These are phyloP conservation scores for Diphasiastrum complanatum DNA, from an alignment of 83 land plant genomes.

Conservation along the genomic window DNA sequence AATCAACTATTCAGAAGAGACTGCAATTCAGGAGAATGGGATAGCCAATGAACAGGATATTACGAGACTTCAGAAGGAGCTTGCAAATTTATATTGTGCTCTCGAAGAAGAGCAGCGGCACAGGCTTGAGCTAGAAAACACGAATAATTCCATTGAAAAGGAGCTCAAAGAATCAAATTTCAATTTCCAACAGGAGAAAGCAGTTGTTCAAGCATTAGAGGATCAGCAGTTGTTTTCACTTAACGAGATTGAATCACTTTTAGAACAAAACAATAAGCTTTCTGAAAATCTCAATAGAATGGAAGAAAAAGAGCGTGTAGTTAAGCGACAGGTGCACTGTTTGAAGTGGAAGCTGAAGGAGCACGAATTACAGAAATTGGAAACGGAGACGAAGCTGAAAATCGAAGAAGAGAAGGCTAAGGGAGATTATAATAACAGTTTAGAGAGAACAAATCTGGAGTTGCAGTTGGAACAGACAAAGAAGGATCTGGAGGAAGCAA, in stretches of 20 bases:
- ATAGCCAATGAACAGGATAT: too few species aligned
- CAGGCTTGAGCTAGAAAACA: conserved; percentile 22
- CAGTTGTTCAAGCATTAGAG: conserved; percentile 76
- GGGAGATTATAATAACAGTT: too few species aligned
- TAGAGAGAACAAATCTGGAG: conserved; percentile 6
- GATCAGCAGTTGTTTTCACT: conserved; percentile 54
- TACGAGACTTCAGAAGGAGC: too few species aligned
- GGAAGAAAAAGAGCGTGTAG: not conserved
- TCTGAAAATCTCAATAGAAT: conserved; percentile 18
- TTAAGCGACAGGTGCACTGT: conserved; percentile 13
- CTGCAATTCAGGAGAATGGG: too few species aligned
- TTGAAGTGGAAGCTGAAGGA: conserved; percentile 14
- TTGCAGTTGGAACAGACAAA: conserved; percentile 18
- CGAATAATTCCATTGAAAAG: conserved; percentile 19
- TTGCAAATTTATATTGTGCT: not conserved
- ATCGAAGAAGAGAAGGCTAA: too few species aligned
- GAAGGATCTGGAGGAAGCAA: conserved; percentile 12
- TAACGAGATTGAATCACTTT: conserved; percentile 53
- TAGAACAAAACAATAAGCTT: conserved; percentile 25
- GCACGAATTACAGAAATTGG: not conserved
- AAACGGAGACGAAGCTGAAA: conserved; percentile 5
- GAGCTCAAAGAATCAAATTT: conserved; percentile 23
- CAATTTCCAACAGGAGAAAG: conserved; percentile 41
- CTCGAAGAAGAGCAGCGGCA: not conserved
- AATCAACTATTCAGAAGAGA: too few species aligned